Conservation (phyloP, 2,329 filamentous ascomycete genomes). For the Leptographium procerum region DNA sequence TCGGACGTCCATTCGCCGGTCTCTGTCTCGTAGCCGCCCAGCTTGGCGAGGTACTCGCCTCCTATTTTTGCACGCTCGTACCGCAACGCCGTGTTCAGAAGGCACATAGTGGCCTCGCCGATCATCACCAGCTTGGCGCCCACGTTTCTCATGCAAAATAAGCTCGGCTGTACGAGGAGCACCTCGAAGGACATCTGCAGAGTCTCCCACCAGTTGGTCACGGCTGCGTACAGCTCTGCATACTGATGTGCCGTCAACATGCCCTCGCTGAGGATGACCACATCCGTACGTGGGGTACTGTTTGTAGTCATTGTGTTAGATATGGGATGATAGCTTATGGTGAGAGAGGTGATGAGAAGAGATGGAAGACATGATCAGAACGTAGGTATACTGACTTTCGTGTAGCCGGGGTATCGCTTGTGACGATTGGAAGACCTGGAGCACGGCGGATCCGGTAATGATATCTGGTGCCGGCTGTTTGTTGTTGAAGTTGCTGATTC, state of each 20-base stretch:
- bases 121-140: not conserved
- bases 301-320: not conserved
- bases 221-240: not conserved
- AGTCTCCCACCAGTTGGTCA: not conserved
- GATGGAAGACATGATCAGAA: no score
- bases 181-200: not conserved
- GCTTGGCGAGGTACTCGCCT: not conserved
- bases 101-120: not conserved
- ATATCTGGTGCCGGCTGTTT: no score
- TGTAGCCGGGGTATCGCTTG: no score
- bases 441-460: no score
- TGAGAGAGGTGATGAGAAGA: no score
- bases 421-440: no score
- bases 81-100: not conserved
- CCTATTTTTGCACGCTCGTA: not conserved
- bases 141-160: no score
- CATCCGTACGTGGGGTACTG: not conserved
- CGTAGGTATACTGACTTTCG: no score
- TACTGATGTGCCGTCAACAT: not conserved
- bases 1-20: not conserved
- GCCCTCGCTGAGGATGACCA: not conserved
- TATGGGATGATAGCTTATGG: not conserved
- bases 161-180: no score
- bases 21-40: not conserved
- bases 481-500: no score